Conservation (phyloP, 176 grass and related monocot genomes). For the Cenchrus fungigraminus region DNA sequence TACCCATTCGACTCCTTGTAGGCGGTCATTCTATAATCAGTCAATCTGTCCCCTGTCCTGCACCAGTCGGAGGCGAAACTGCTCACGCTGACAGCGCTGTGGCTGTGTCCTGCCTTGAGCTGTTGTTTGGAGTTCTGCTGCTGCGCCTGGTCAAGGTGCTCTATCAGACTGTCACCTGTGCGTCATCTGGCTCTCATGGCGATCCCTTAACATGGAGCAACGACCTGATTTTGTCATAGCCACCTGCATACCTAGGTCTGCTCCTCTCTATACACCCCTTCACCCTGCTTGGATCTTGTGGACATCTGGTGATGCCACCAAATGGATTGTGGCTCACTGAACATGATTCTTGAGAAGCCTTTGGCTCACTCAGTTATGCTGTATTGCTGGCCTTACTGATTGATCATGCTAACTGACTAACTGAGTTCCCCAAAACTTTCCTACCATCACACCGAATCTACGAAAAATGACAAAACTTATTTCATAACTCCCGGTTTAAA, state of each 20-base stretch:
- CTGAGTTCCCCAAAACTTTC: no score
- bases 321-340: not conserved
- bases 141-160: not conserved
- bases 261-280: no score
- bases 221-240: not conserved
- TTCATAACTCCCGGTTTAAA: no score
- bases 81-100: not conserved
- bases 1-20: not conserved
- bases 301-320: not conserved
- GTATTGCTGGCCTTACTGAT: no score
- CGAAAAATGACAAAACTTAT: no score
- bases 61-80: not conserved
- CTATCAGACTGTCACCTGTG: not conserved
- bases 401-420: no score
- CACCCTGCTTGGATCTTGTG: not conserved
- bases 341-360: no score
- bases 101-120: not conserved
- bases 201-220: not conserved
- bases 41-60: not conserved
- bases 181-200: not conserved
- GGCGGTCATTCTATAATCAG: not conserved
- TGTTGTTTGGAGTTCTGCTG: not conserved
- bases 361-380: no score
- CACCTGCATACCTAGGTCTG: not conserved
- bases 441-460: no score